A percentile compares a stretch with the other conserved stretches of the same genome.
Conservation (phyloP, 176 grass and related monocot species). For the Eragrostis curvula region DNA sequence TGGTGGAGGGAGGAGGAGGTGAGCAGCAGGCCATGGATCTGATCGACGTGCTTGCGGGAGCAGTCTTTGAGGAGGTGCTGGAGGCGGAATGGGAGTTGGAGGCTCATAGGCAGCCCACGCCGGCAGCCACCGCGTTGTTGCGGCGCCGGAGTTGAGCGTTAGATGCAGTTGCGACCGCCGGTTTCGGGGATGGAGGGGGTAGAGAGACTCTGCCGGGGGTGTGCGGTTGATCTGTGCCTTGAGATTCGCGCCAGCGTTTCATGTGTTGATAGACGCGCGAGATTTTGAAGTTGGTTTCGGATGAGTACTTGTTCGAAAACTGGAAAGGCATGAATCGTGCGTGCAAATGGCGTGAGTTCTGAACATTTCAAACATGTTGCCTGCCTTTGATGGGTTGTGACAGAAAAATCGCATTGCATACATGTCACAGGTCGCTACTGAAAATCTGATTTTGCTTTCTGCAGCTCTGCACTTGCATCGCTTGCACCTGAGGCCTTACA, state of each 20-base stretch:
- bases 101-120: conserved; percentile 12
- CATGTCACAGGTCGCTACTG: background rate
- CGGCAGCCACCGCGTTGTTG: background rate
- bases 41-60: conserved; percentile 29
- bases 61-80: conserved; percentile 7
- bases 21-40: conserved; percentile 46
- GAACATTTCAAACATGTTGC: background rate
- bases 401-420: background rate
- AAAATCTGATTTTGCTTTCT: no score
- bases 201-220: background rate
- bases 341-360: background rate
- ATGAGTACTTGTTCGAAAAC: no score
- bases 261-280: no score
- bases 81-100: background rate
- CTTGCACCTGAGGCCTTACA: no score
- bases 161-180: background rate
- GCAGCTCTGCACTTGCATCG: no score
- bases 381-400: no score
- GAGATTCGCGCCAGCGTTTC: background rate
- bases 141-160: background rate
- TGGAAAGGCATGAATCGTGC: background rate
- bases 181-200: background rate
- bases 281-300: no score
- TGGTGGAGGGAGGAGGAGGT: conserved; percentile 34
- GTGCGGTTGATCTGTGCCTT: background rate